Percentiles rank a stretch among this genome's conserved stretches.
phyloP scores from a whole-genome alignment of 805 yeast species.

The Myxozyma melibiosi region DNA sequence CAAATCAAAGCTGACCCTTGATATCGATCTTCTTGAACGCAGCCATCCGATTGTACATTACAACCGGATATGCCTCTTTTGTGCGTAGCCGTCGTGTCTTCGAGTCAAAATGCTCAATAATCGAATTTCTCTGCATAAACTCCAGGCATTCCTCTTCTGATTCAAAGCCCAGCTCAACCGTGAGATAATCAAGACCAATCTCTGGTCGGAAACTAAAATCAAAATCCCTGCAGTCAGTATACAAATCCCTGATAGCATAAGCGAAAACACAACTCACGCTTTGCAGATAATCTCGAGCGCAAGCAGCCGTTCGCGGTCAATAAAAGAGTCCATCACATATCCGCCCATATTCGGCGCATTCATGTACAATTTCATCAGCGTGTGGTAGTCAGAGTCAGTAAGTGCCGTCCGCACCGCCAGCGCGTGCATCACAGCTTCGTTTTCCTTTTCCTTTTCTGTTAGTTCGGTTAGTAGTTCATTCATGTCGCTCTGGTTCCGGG shows the following conservation, averaged over 20 bases:
- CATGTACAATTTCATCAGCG: constrained; percentile 51
- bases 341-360: constrained; percentile 49
- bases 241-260: not conserved
- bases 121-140: constrained; percentile 16
- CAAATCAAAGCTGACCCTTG: constrained; percentile 68
- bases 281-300: constrained; percentile 59
- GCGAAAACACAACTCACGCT: constrained; percentile 43
- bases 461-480: constrained; percentile 46
- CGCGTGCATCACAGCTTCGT: constrained; percentile 43
- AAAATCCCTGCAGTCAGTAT: too few species aligned
- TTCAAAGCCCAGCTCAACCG: constrained; percentile 43
- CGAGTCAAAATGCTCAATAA: constrained; percentile 3
- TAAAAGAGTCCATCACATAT: constrained; percentile 55
- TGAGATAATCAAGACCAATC: constrained; percentile 36
- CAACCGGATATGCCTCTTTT: constrained; percentile 39
- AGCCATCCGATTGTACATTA: constrained; percentile 45
- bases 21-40: constrained; percentile 71
- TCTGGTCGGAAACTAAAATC: constrained; percentile 41
- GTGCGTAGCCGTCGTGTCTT: constrained; percentile 29
- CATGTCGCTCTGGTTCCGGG: constrained; percentile 63
- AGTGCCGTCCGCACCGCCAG: constrained; percentile 44
- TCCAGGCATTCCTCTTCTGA: constrained; percentile 41
- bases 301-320: constrained; percentile 59
- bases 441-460: constrained; percentile 36
- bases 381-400: constrained; percentile 53